Evolutionary conservation across 805 yeast species (phyloP).

Genomic region (Kodamaea laetipori): DNA sequence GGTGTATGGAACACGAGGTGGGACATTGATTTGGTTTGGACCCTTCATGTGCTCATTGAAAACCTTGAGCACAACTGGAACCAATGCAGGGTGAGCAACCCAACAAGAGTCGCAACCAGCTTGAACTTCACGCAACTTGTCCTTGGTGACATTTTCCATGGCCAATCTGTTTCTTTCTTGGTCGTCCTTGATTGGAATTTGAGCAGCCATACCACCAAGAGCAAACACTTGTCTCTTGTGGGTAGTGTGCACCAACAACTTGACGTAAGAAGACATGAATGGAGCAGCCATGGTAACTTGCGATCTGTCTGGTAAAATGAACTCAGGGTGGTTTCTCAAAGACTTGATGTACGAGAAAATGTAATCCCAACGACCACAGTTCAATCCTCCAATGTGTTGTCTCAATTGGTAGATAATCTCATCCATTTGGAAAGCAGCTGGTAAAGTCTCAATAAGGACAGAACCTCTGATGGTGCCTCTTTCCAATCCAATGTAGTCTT

Average conservation of each 20-base stretch:
- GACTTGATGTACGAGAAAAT: slow-evolving; percentile 79
- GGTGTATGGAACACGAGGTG: slow-evolving; percentile 47
- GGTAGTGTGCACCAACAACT: slow-evolving; percentile 69
- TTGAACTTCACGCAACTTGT: slow-evolving; percentile 72
- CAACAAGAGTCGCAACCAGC: slow-evolving; percentile 89
- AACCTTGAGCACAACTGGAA: slow-evolving; percentile 68
- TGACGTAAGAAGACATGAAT: slow-evolving; percentile 78
- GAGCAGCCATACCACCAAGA: slow-evolving; percentile 92
- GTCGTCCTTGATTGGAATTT: slow-evolving; percentile 77
- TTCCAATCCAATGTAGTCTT: slow-evolving; percentile 65
- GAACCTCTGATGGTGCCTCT: slow-evolving; percentile 83
- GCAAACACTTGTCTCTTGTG: slow-evolving; percentile 83
- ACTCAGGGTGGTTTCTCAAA: slow-evolving; percentile 65
- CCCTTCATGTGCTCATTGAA: slow-evolving; percentile 80
- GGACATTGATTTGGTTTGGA: slow-evolving; percentile 71
- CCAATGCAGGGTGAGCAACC: slow-evolving; percentile 87
- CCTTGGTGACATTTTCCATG: slow-evolving; percentile 70
- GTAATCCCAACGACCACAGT: slow-evolving; percentile 91
- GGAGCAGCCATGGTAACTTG: slow-evolving; percentile 81
- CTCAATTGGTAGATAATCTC: slow-evolving; percentile 77
- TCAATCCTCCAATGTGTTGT: slow-evolving; percentile 76
- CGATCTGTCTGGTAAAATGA: slow-evolving; percentile 75
- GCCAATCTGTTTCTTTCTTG: slow-evolving; percentile 63
- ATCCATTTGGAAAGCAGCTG: slow-evolving; percentile 86
- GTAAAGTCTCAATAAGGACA: slow-evolving; percentile 78